Conservation (phyloP, 352 stramenopile species). For the Globisporangium apiculatum region DNA sequence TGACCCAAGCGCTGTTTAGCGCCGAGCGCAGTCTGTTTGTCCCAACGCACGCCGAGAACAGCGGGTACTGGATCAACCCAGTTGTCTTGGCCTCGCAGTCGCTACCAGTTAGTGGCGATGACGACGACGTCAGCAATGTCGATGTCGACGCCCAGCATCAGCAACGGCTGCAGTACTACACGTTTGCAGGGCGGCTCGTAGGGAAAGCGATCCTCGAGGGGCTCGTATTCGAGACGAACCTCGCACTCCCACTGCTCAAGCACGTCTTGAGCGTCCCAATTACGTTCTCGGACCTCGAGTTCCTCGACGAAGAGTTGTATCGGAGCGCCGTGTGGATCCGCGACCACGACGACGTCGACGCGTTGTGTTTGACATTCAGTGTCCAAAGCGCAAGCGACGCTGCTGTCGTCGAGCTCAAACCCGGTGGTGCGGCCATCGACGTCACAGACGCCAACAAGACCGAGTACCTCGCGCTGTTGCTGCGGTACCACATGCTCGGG, state of each 20-base stretch:
- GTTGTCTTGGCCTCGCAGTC: constrained; percentile 15
- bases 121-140: constrained; percentile 12
- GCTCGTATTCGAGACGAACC: constrained; percentile 95
- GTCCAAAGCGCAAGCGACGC: constrained; percentile 32
- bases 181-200: constrained; percentile 92
- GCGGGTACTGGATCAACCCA: constrained; percentile 82
- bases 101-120: not conserved
- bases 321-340: constrained; percentile 68
- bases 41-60: constrained; percentile 67
- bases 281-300: constrained; percentile 82
- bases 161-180: constrained; percentile 92
- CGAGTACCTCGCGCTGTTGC: constrained; percentile 92
- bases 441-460: constrained; percentile 94
- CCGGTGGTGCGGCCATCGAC: constrained; percentile 80
- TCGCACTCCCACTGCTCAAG: constrained; percentile 87
- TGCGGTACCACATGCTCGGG: constrained; percentile 91
- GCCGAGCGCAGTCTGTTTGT: constrained; percentile 58
- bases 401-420: constrained; percentile 85
- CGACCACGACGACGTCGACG: constrained; percentile 63
- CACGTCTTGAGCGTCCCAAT: constrained; percentile 80
- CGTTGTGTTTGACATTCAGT: constrained; percentile 71
- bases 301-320: constrained; percentile 75
- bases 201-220: constrained; percentile 97
- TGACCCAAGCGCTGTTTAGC: constrained; percentile 74
- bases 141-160: too few relatives aligned